phyloP scores from a whole-genome alignment of 2,329 filamentous ascomycete species.

The Aspergillus ochraceus region DNA sequence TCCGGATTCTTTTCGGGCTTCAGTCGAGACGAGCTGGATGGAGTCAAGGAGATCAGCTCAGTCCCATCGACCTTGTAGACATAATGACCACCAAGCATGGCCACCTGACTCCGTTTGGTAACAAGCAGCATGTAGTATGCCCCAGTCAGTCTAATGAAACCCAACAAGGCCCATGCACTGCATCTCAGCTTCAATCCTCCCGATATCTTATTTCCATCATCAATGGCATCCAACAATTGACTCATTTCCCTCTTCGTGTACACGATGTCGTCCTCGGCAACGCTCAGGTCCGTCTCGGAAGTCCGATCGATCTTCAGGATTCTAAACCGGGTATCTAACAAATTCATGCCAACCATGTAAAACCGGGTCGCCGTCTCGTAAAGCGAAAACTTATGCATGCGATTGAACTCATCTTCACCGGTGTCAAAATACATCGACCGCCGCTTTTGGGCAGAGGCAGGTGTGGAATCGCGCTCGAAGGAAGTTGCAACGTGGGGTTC shows the following conservation, averaged over 20 bases:
- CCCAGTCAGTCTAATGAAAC: constrained; percentile 94
- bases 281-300: constrained; percentile 73
- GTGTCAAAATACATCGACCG: constrained; percentile 36
- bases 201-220: constrained; percentile 88
- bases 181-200: constrained; percentile 88
- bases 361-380: constrained; percentile 94
- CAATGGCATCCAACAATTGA: constrained; percentile 87
- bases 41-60: constrained; percentile 83
- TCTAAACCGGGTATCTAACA: constrained; percentile 83
- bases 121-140: constrained; percentile 97
- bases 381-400: constrained; percentile 95
- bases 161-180: constrained; percentile 88
- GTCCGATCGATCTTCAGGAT: constrained; percentile 95
- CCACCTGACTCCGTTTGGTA: constrained; percentile 92
- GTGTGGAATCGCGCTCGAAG: constrained; percentile 44
- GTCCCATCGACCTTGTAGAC: constrained; percentile 94
- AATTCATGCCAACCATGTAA: constrained; percentile 90
- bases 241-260: constrained; percentile 93
- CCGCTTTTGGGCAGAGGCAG: constrained; percentile 39
- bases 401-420: constrained; percentile 50
- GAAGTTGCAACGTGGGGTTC: constrained; percentile 46
- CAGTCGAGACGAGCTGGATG: constrained; percentile 63
- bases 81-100: constrained; percentile 94
- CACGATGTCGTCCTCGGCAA: constrained; percentile 92
- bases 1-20: constrained; percentile 83